Evolutionary conservation across 345 rosid species (phyloP).

Genomic region (Corymbia maculata): DNA sequence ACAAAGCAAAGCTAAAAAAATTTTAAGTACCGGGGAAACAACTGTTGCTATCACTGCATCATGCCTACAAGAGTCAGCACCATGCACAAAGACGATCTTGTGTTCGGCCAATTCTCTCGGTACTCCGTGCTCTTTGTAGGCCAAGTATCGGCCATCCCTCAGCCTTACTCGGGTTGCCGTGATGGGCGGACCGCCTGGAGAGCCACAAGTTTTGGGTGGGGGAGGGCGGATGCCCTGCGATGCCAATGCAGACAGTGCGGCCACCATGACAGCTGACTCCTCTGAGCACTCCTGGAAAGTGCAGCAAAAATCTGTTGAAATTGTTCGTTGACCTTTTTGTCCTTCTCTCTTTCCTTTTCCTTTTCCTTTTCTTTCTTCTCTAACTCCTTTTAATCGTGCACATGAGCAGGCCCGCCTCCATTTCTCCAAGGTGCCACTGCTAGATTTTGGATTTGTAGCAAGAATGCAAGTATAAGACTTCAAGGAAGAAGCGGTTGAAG

Average conservation of each 20-base stretch:
- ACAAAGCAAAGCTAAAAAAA: too few relatives aligned
- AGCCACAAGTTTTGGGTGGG: conserved; percentile 24
- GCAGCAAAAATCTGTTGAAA: neutral
- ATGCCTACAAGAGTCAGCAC: conserved; percentile 18
- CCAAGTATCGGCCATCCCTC: conserved; percentile 43
- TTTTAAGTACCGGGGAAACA: neutral
- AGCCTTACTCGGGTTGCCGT: conserved; percentile 34
- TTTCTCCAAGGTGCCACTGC: neutral
- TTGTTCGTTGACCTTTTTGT: neutral
- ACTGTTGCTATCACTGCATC: neutral
- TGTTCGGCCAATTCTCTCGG: conserved; percentile 22
- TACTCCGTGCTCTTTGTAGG: conserved; percentile 39
- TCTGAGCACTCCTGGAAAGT: neutral
- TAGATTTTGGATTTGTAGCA: neutral
- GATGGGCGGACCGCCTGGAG: conserved; percentile 22
- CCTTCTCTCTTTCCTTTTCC: neutral
- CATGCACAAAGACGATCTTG: conserved; percentile 35
- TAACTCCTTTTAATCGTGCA: neutral
- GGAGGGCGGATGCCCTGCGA: conserved; percentile 34
- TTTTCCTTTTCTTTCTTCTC: neutral
- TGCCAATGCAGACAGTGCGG: neutral
- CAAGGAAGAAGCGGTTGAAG: neutral
- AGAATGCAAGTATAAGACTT: neutral
- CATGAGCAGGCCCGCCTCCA: neutral
- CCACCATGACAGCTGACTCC: neutral